Conservation (phyloP, 352 stramenopile genomes). For the Phytopythium montanum region DNA sequence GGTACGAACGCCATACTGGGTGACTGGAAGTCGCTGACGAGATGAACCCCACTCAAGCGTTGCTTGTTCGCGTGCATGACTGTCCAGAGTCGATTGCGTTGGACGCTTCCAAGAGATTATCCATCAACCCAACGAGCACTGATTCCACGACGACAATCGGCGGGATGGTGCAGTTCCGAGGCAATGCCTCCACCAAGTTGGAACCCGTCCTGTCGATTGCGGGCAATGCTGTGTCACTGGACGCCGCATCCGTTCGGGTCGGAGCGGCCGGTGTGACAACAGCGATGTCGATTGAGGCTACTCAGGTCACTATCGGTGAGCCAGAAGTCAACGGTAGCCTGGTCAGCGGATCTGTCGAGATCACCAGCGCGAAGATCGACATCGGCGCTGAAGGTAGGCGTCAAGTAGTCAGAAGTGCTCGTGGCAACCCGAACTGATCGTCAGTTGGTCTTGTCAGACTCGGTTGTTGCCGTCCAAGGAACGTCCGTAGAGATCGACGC, state of each 20-base stretch:
- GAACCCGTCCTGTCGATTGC: slow-evolving; percentile 20
- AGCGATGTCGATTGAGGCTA: slow-evolving; percentile 24
- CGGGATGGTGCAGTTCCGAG: slow-evolving; percentile 26
- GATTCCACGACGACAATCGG: slow-evolving; percentile 24
- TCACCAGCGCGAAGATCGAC: slow-evolving; percentile 28
- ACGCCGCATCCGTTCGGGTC: slow-evolving; percentile 22
- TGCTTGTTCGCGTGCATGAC: neutral
- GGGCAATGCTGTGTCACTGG: slow-evolving; percentile 16
- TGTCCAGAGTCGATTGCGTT: slow-evolving; percentile 17
- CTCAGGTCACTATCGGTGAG: slow-evolving; percentile 25
- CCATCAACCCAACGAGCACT: slow-evolving; percentile 21
- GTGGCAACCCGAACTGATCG: slow-evolving; percentile 2
- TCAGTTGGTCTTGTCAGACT: slow-evolving; percentile 10
- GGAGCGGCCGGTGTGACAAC: slow-evolving; percentile 22
- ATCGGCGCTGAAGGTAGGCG: slow-evolving; percentile 28
- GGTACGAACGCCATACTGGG: neutral
- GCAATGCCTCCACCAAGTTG: slow-evolving; percentile 13
- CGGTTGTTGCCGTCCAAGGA: slow-evolving; percentile 21
- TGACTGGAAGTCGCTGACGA: neutral
- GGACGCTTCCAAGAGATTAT: slow-evolving; percentile 20
- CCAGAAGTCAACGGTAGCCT: slow-evolving; percentile 23
- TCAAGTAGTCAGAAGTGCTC: slow-evolving; percentile 7
- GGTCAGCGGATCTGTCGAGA: slow-evolving; percentile 15
- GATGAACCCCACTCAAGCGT: neutral
- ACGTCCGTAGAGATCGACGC: slow-evolving; percentile 21